Percentiles rank a stretch among this genome's conserved stretches.
These are phyloP conservation scores for Ballota nigra DNA, from an alignment of 257 asterid species.

Conservation along the genomic window DNA sequence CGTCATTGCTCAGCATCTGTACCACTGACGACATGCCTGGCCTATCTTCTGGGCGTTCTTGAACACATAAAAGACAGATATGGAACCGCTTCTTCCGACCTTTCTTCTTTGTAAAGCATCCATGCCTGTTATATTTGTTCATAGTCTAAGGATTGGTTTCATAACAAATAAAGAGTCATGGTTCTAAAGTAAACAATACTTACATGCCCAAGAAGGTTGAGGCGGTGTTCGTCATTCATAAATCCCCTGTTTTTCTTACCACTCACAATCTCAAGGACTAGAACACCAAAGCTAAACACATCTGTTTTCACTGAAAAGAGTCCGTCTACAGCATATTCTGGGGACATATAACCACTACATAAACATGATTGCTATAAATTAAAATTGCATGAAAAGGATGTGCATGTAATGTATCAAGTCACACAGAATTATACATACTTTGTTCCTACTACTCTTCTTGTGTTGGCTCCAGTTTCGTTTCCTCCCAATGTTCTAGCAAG, in stretches of 20 bases:
- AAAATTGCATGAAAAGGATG: neutral
- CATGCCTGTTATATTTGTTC: too few species aligned
- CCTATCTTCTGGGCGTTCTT: slow-evolving; percentile 28
- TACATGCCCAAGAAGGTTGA: too few species aligned
- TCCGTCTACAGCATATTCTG: slow-evolving; percentile 32
- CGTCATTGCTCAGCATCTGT: slow-evolving; percentile 30
- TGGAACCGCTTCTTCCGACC: too few species aligned
- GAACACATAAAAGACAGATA: slow-evolving; percentile 33
- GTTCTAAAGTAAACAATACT: neutral
- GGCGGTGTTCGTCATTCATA: slow-evolving; percentile 19
- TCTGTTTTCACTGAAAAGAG: slow-evolving; percentile 39
- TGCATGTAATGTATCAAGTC: neutral
- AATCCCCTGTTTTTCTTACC: slow-evolving; percentile 34
- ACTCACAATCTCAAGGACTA: too few species aligned
- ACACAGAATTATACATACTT: slow-evolving; percentile 11
- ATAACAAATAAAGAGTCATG: neutral
- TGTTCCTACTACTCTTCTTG: slow-evolving; percentile 20
- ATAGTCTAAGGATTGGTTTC: neutral
- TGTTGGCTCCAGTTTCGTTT: neutral
- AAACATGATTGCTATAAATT: neutral
- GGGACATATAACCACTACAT: slow-evolving; percentile 43
- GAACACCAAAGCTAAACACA: too few species aligned
- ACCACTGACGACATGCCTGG: slow-evolving; percentile 32
- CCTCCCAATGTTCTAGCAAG: slow-evolving; percentile 44
- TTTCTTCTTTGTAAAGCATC: too few species aligned